Conservation (phyloP, 2,329 filamentous ascomycete genomes). For the Chalara sp. region DNA sequence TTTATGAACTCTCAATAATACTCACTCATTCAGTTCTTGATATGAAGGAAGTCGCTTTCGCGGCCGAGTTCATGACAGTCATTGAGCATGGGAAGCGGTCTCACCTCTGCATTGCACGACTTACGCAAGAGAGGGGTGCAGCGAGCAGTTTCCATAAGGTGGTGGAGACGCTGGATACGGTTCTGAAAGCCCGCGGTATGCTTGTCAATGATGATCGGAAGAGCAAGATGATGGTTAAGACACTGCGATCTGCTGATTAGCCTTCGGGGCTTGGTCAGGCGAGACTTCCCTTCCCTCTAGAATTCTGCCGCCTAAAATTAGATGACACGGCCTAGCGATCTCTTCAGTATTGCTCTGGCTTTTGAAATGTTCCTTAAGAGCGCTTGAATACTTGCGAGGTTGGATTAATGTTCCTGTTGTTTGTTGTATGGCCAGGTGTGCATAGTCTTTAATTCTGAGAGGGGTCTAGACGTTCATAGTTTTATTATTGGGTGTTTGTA, state of each 20-base stretch:
- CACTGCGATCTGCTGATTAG: slow-evolving; percentile 31
- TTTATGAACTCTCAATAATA: not conserved
- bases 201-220: slow-evolving; percentile 62
- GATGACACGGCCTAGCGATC: no score
- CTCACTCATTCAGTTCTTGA: slow-evolving; percentile 51
- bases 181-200: slow-evolving; percentile 58
- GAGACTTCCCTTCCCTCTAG: no score
- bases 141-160: slow-evolving; percentile 84
- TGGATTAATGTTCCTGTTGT: no score
- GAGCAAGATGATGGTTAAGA: slow-evolving; percentile 68
- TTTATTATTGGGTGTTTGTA: no score
- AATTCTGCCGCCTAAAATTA: no score
- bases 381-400: no score
- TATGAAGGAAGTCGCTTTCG: slow-evolving; percentile 83
- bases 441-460: no score
- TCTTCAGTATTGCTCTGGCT: no score
- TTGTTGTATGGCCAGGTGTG: no score
- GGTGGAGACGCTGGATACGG: slow-evolving; percentile 65
- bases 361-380: no score
- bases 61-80: slow-evolving; percentile 80
- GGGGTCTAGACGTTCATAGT: no score
- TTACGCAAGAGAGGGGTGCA: slow-evolving; percentile 87
- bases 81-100: slow-evolving; percentile 76
- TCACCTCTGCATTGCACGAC: slow-evolving; percentile 72
- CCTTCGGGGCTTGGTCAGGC: no score